phyloP scores from a whole-genome alignment of 73 alveolate genomes.

The Symbiodinium natans region DNA sequence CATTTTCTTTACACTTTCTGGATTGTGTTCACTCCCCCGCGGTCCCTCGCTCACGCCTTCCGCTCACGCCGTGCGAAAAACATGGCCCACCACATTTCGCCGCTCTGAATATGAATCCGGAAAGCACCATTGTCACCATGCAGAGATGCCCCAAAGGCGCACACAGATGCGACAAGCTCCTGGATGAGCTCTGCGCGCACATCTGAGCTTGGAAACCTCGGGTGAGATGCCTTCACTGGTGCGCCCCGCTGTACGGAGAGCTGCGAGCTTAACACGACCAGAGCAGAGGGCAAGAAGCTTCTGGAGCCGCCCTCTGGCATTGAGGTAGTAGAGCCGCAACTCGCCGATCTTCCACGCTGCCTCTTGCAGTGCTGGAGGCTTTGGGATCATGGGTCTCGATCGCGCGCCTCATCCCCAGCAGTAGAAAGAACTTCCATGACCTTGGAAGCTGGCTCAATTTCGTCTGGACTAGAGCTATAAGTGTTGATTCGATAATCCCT shows the following conservation, averaged over 20 bases:
- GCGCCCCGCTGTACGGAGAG: not conserved
- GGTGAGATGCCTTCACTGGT: not conserved
- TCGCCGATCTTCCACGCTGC: conserved; percentile 24
- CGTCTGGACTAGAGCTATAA: too few species aligned
- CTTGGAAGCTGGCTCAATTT: not conserved
- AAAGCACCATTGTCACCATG: too few species aligned
- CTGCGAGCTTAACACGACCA: too few species aligned
- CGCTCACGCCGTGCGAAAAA: too few species aligned
- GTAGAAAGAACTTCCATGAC: conserved; percentile 6
- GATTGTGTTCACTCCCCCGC: too few species aligned
- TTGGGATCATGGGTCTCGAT: not conserved
- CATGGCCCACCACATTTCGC: too few species aligned
- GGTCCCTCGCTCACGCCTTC: too few species aligned
- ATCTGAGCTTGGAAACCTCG: conserved; percentile 12
- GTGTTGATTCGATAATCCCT: too few species aligned
- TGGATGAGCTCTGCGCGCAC: conserved; percentile 12
- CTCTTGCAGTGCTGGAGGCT: not conserved
- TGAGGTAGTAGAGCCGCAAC: not conserved
- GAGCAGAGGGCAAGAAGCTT: not conserved
- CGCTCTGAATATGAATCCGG: too few species aligned
- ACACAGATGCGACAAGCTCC: not conserved
- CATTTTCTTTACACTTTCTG: too few species aligned
- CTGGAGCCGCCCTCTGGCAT: not conserved
- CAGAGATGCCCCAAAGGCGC: not conserved
- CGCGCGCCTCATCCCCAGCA: not conserved